Percentiles rank a stretch among this genome's conserved stretches.
phyloP scores from a whole-genome alignment of 495 filamentous ascomycete genomes.

The Neurospora sp. region DNA sequence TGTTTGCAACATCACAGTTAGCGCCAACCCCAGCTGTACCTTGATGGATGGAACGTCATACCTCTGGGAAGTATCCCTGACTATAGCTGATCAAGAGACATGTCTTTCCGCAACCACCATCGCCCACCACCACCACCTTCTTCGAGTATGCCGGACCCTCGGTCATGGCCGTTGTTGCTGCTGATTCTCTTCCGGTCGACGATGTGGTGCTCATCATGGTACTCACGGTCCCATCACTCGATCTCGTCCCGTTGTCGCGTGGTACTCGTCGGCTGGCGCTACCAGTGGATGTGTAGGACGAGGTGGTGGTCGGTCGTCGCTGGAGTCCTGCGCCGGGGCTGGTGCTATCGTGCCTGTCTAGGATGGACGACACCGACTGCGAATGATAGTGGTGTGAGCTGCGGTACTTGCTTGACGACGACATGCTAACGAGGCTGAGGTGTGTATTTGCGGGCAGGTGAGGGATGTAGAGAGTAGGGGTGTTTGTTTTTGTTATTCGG shows the following conservation, averaged over 20 bases:
- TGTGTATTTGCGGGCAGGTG: not conserved
- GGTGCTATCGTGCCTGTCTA: constrained; percentile 31
- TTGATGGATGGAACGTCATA: constrained; percentile 26
- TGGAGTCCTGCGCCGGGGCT: not conserved
- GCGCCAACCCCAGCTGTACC: not conserved
- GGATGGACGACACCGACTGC: constrained; percentile 7
- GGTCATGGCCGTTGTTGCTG: constrained; percentile 67
- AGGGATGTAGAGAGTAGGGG: not conserved
- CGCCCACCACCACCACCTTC: constrained; percentile 97
- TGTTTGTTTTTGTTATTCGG: not conserved
- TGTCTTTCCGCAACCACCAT: constrained; percentile 97
- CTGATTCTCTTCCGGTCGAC: constrained; percentile 57
- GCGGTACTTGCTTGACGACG: constrained; percentile 33
- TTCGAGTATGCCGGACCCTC: constrained; percentile 89
- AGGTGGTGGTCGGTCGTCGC: not conserved
- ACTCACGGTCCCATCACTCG: constrained; percentile 70
- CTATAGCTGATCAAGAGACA: constrained; percentile 97
- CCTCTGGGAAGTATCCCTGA: constrained; percentile 97
- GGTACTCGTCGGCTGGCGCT: constrained; percentile 24
- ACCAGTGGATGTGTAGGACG: constrained; percentile 12
- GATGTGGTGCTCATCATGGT: constrained; percentile 54
- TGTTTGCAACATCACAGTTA: constrained; percentile 21
- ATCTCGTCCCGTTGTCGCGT: constrained; percentile 30
- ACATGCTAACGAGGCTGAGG: constrained; percentile 20
- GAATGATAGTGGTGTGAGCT: constrained; percentile 29